Conservation (phyloP, 805 yeast genomes). For the Yarrowia deformans region DNA sequence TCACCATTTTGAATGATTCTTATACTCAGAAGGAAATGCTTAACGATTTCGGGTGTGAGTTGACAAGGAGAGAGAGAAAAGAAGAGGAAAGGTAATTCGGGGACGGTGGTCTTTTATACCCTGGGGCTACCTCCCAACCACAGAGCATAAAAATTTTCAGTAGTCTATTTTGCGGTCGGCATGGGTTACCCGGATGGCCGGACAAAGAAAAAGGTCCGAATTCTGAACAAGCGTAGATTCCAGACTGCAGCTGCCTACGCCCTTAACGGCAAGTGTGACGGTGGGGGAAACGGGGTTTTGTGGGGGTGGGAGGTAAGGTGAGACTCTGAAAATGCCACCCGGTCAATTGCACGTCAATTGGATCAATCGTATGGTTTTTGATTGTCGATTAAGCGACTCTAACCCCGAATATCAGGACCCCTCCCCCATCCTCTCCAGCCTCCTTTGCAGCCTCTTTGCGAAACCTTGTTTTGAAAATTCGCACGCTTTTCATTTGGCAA, state of each 20-base stretch:
- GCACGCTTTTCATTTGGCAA: constrained; percentile 21
- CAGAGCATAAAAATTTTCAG: constrained; percentile 40
- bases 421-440: constrained; percentile 7
- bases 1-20: constrained; percentile 41
- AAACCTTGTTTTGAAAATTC: constrained; percentile 30
- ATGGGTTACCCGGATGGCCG: constrained; percentile 36
- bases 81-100: constrained; percentile 43
- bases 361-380: not conserved
- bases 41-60: constrained; percentile 54
- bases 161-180: constrained; percentile 13
- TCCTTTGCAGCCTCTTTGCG: constrained; percentile 21
- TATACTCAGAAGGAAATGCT: constrained; percentile 53
- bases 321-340: not conserved
- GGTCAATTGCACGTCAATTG: not conserved
- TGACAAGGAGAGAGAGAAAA: constrained; percentile 50
- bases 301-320: not conserved
- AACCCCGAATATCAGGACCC: not conserved
- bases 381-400: no score
- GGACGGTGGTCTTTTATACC: constrained; percentile 42
- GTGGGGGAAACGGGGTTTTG: not conserved
- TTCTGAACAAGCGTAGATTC: constrained; percentile 37
- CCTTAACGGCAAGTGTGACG: constrained; percentile 33
- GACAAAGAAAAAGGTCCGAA: constrained; percentile 39
- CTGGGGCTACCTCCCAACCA: constrained; percentile 28
- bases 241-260: constrained; percentile 29